Conservation (phyloP, 352 stramenopile species). For the Phytophthora europaea region DNA sequence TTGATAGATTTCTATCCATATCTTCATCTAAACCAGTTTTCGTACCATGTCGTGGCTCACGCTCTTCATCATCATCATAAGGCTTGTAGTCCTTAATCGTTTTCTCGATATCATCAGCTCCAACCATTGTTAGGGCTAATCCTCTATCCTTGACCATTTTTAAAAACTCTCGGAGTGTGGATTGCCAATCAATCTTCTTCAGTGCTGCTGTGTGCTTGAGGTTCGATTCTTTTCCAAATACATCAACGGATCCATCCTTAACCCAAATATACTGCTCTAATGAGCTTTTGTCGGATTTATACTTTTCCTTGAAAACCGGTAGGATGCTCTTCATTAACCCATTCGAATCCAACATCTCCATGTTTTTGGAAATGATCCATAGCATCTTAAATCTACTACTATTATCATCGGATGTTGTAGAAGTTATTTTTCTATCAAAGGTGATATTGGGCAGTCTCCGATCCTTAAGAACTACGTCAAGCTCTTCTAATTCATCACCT, state of each 20-base stretch:
- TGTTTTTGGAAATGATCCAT: conserved; percentile 16
- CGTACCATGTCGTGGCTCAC: conserved; percentile 18
- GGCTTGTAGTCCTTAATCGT: conserved; percentile 13
- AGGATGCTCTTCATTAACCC: conserved; percentile 9
- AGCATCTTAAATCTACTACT: conserved; percentile 8
- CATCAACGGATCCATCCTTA: conserved; percentile 5
- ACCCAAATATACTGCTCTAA: conserved; percentile 6
- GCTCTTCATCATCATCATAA: conserved; percentile 16
- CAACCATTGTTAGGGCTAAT: conserved; percentile 12
- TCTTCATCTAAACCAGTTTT: conserved; percentile 22
- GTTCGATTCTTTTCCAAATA: conserved; percentile 13
- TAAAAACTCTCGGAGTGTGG: conserved; percentile 15
- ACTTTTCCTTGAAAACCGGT: conserved; percentile 15
- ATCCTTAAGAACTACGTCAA: conserved; percentile 10
- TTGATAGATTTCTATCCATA: conserved; percentile 18
- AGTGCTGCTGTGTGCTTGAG: conserved; percentile 5
- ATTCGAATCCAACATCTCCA: conserved; percentile 14
- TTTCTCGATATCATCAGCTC: conserved; percentile 9
- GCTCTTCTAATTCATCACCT: conserved; percentile 4
- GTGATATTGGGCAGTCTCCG: conserved; percentile 3
- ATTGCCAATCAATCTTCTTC: conserved; percentile 23
- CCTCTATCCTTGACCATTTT: conserved; percentile 6
- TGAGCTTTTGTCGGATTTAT: conserved; percentile 10
- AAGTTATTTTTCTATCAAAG: conserved; percentile 1
- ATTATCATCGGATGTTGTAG: conserved; percentile 7